phyloP scores from a whole-genome alignment of 2,329 filamentous ascomycete species.

The Sclerotinia sclerotiorum region DNA sequence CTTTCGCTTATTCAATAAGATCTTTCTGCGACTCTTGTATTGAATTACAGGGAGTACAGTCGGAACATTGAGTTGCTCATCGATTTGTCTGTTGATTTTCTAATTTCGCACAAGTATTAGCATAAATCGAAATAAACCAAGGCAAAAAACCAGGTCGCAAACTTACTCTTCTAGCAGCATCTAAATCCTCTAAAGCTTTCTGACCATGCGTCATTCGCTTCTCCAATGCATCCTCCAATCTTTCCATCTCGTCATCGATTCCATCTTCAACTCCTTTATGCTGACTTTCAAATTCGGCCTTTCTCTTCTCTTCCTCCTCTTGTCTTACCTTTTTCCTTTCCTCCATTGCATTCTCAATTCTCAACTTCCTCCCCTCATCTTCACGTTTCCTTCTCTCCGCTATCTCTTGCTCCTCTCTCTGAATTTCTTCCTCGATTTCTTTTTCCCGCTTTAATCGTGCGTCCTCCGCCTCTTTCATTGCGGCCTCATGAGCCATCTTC shows the following conservation, averaged over 20 bases:
- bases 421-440: conserved; percentile 27
- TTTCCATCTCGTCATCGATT: conserved; percentile 34
- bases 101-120: conserved; percentile 21
- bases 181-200: conserved; percentile 30
- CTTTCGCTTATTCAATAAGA: conserved; percentile 5
- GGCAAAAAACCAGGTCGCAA: neutral
- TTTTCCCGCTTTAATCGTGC: conserved; percentile 26
- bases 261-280: conserved; percentile 29
- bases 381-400: conserved; percentile 29
- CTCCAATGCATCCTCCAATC: conserved; percentile 37
- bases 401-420: conserved; percentile 31
- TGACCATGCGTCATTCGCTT: conserved; percentile 33
- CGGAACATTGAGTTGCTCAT: conserved; percentile 33
- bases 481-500: conserved; percentile 28
- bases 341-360: conserved; percentile 21
- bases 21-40: conserved; percentile 33
- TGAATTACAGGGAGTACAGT: conserved; percentile 33
- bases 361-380: conserved; percentile 29
- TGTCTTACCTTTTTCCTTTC: conserved; percentile 26
- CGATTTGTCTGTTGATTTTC: conserved; percentile 37
- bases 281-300: conserved; percentile 28
- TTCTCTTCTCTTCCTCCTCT: conserved; percentile 31
- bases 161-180: conserved; percentile 34
- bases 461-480: conserved; percentile 24
- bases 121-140: neutral